Percentiles rank a stretch among this genome's conserved stretches.
Evolutionary conservation across 2,329 filamentous ascomycete genomes (phyloP).

Genomic region (Aspergillus awamori): DNA sequence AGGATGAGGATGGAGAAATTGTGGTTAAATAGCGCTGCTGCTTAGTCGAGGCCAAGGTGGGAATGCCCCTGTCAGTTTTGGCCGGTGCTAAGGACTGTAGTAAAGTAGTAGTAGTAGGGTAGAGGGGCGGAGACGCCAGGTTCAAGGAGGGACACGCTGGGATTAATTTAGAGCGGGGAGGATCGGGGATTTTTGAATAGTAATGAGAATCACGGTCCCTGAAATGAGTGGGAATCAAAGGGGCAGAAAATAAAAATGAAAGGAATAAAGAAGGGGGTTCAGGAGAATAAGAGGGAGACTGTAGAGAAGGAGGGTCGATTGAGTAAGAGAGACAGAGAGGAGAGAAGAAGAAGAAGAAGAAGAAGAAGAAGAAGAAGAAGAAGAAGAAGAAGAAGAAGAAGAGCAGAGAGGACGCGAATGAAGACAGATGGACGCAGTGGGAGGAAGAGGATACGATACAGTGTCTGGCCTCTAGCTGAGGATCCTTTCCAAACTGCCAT

Average conservation of each 20-base stretch:
- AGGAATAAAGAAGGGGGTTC: slow-evolving; percentile 28
- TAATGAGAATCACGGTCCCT: background rate
- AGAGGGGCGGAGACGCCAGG: background rate
- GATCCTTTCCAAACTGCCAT: slow-evolving; percentile 12
- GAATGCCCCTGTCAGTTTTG: background rate
- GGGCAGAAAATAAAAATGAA: slow-evolving; percentile 5
- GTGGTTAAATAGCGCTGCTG: slow-evolving; percentile 12
- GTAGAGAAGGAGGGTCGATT: background rate
- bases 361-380: background rate
- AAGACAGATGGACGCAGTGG: background rate
- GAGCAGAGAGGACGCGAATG: background rate
- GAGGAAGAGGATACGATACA: background rate
- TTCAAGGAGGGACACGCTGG: background rate
- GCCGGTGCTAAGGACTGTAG: no score
- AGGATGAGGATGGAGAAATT: slow-evolving; percentile 18
- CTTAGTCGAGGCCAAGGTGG: slow-evolving; percentile 9
- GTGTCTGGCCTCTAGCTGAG: slow-evolving; percentile 2
- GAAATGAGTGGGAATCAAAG: background rate
- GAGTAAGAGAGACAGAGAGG: no score
- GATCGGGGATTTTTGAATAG: background rate
- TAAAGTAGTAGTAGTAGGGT: background rate
- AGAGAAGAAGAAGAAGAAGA: slow-evolving; percentile 16
- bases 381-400: slow-evolving; percentile 1
- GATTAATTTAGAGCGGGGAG: background rate
- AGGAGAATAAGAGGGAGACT: slow-evolving; percentile 13